Evolutionary conservation across 2,329 filamentous ascomycete species (phyloP), one percentile per base, ranked within the genome.

Genomic region (Fusarium liriodendri): DNA sequence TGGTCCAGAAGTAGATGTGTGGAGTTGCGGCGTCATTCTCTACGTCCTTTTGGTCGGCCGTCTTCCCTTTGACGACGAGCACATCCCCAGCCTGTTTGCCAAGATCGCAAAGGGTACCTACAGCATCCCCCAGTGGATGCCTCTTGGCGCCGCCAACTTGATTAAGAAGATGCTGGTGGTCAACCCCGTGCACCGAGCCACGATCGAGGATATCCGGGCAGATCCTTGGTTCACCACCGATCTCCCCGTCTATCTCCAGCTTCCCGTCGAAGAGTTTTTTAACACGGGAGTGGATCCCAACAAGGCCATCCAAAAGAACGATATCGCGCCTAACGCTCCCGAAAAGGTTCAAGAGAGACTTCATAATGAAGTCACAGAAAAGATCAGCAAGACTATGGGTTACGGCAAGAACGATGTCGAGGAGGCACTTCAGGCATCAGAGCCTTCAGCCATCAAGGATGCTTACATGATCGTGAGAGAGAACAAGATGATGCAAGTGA

Each of bases 371-470:
- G 96, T 98, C 5, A 96, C 97, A 7, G 93, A 95, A 69, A 98
- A 98, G 86, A 93, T 99, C 62, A 97, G 96, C 79, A 97, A 96
- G 85, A 98, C 95, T 1, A 98, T 99, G 95, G 97, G 97, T 69
- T 99, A 99, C 81, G 95, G 93, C 38, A 96, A 94, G 81, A 93
- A 93, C 71, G 97, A 99, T 85, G 96, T 99, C 62, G 94, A 98
- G 80, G 97, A 98, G 83, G 96, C 97, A 25, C 86, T 99, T 72
- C 93, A 93, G 79, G 95, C 95, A 66, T 92, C 97, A 62, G 97
- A 99, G 82, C 97, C 97, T 14, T 98, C 95, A 67, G 95, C 97
- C 13, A 98, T 99, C 87, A 99, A 99, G 85, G 97, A 99, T 84
- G 97, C 97, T 2, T 99, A 98, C 85, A 92, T 98, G 84, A 99